Evolutionary conservation across 345 rosid species (phyloP).

Genomic region (Raphanus sativus): DNA sequence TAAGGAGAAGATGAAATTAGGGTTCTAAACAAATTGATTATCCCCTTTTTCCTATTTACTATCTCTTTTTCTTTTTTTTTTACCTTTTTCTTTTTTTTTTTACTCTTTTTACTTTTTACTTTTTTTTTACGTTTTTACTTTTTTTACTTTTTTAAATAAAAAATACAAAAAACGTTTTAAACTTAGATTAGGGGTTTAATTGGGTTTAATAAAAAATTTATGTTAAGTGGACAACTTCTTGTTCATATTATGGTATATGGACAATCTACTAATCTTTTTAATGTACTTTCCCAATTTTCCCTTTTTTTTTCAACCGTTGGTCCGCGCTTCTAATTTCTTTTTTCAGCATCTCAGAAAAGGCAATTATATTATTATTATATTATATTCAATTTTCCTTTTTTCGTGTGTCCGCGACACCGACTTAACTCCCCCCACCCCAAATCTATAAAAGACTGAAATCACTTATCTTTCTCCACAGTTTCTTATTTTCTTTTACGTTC

Average conservation of each 20-base stretch:
- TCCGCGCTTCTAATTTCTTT: background rate
- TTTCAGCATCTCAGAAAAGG: background rate
- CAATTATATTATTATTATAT: too few relatives aligned
- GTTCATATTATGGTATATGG: background rate
- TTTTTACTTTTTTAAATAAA: too few relatives aligned
- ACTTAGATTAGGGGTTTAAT: background rate
- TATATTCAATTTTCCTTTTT: background rate
- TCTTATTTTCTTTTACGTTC: background rate
- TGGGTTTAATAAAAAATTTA: background rate
- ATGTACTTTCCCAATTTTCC: background rate
- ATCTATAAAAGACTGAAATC: background rate
- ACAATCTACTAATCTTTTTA: background rate
- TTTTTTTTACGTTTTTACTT: too few relatives aligned
- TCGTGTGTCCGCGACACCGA: background rate
- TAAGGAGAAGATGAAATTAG: background rate
- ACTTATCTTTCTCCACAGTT: background rate
- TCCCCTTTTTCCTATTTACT: background rate
- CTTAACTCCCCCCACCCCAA: background rate
- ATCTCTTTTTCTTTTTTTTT: background rate
- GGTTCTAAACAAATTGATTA: background rate
- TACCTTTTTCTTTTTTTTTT: too few relatives aligned
- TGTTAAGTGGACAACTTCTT: background rate
- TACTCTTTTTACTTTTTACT: too few relatives aligned
- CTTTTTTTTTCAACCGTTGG: background rate
- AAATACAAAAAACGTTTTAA: too few relatives aligned